Percentiles rank a stretch among this genome's conserved stretches.
These are phyloP conservation scores for sweet orange (Citrus sinensis) DNA, from an alignment of 345 rosid genomes.

Conservation along the genomic window DNA sequence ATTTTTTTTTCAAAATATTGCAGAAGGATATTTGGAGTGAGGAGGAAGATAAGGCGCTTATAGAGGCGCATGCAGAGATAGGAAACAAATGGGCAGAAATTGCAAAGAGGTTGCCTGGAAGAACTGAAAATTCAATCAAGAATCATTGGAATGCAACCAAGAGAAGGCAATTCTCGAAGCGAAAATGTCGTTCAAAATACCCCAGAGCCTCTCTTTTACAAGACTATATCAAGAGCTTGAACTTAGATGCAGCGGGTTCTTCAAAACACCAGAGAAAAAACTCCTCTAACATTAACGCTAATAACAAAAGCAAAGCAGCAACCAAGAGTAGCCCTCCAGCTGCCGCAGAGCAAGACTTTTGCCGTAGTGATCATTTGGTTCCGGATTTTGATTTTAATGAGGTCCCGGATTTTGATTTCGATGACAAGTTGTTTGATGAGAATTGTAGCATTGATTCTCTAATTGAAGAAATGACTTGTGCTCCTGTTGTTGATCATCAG, in stretches of 20 bases:
- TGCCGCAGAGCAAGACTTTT: slow-evolving; percentile 7
- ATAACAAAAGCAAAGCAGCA: neutral
- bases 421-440: slow-evolving; percentile 54
- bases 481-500: slow-evolving; percentile 11
- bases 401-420: slow-evolving; percentile 55
- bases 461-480: slow-evolving; percentile 54
- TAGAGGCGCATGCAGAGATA: slow-evolving; percentile 69
- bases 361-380: slow-evolving; percentile 39
- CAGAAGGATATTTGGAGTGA: slow-evolving; percentile 94
- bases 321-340: neutral
- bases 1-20: neutral
- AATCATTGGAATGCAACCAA: slow-evolving; percentile 99
- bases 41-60: slow-evolving; percentile 79
- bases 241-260: slow-evolving; percentile 30
- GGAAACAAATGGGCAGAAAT: slow-evolving; percentile 99
- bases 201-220: slow-evolving; percentile 76
- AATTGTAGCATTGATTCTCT: slow-evolving; percentile 64
- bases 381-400: slow-evolving; percentile 48
- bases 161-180: slow-evolving; percentile 77
- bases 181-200: slow-evolving; percentile 77
- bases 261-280: slow-evolving; percentile 25
- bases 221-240: slow-evolving; percentile 88
- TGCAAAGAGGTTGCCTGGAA: slow-evolving; percentile 84
- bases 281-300: neutral
- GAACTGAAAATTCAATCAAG: slow-evolving; percentile 98